phyloP scores from a whole-genome alignment of 2,329 filamentous ascomycete species.

The Fusarium acutatum region DNA sequence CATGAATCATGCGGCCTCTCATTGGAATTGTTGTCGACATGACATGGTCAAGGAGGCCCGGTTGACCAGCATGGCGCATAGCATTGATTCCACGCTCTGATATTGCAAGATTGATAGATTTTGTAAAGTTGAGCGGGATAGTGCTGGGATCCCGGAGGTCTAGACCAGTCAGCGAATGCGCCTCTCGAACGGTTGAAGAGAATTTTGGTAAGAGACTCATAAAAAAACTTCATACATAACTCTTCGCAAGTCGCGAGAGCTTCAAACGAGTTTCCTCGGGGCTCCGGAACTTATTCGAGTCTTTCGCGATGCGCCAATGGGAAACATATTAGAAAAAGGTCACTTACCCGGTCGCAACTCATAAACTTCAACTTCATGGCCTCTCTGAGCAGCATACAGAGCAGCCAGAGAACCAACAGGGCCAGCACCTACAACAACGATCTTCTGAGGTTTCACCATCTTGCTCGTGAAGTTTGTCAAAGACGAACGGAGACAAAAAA shows the following conservation, averaged over 20 bases:
- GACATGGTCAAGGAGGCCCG: constrained; percentile 76
- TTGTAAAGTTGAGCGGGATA: constrained; percentile 91
- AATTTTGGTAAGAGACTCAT: not conserved
- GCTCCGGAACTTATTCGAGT: not conserved
- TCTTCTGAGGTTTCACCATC: constrained; percentile 65
- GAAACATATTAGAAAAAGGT: not conserved
- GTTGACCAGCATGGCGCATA: constrained; percentile 74
- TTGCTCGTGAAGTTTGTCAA: constrained; percentile 31
- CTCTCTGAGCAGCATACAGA: constrained; percentile 88
- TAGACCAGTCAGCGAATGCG: constrained; percentile 50
- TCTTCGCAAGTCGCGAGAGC: not conserved
- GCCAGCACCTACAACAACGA: constrained; percentile 88
- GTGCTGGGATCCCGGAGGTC: constrained; percentile 87
- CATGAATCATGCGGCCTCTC: constrained; percentile 96
- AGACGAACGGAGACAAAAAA: constrained; percentile 35
- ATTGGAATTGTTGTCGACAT: constrained; percentile 87
- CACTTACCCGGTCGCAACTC: constrained; percentile 87
- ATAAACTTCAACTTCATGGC: constrained; percentile 91
- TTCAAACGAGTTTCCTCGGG: not conserved
- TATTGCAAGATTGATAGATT: constrained; percentile 96
- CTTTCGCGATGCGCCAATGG: constrained; percentile 3
- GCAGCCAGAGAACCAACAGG: constrained; percentile 93
- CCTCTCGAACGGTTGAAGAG: not conserved
- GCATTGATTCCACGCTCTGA: constrained; percentile 95
- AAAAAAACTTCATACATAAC: not conserved